These are phyloP conservation scores for Penicillium sp. DNA, from an alignment of 2,329 filamentous ascomycete species.

Conservation along the genomic window DNA sequence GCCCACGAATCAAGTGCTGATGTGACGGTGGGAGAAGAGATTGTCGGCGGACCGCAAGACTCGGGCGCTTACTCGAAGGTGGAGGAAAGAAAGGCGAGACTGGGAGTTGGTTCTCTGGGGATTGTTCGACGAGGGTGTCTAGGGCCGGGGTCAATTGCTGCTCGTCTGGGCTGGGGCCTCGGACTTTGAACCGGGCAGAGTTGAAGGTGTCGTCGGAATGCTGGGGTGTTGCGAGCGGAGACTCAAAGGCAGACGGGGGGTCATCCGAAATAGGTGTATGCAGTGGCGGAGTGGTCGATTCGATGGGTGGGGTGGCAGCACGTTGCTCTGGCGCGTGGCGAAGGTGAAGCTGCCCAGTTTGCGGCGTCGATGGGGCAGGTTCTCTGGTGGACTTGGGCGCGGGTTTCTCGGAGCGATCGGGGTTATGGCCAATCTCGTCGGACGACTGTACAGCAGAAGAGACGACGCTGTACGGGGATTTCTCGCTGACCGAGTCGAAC, in stretches of 20 bases:
- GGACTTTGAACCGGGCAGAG: conserved; percentile 14
- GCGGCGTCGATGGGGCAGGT: conserved; percentile 8
- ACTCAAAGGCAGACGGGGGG: conserved; percentile 16
- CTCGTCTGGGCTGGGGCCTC: conserved; percentile 16
- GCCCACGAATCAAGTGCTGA: conserved; percentile 34
- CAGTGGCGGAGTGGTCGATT: conserved; percentile 20
- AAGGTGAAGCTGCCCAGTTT: conserved; percentile 12
- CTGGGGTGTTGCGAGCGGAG: conserved; percentile 19
- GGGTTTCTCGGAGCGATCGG: conserved; percentile 9
- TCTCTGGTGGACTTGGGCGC: conserved; percentile 2
- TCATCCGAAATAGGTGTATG: conserved; percentile 23
- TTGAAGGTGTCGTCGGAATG: conserved; percentile 20
- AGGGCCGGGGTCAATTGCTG: conserved; percentile 24
- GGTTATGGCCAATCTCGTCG: conserved; percentile 13
- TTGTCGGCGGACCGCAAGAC: conserved; percentile 34
- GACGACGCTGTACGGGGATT: conserved; percentile 22
- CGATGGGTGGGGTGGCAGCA: conserved; percentile 11
- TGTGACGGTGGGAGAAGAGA: conserved; percentile 38
- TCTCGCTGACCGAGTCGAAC: conserved; percentile 21
- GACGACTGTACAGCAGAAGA: conserved; percentile 20
- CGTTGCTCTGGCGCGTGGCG: conserved; percentile 8
- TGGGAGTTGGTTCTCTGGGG: conserved; percentile 9
- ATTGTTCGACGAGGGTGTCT: conserved; percentile 26
- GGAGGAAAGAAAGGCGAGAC: conserved; percentile 14
- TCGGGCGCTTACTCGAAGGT: conserved; percentile 28